Conservation (phyloP, 1,284 basidiomycete species). For the Trichosporon sp. region DNA sequence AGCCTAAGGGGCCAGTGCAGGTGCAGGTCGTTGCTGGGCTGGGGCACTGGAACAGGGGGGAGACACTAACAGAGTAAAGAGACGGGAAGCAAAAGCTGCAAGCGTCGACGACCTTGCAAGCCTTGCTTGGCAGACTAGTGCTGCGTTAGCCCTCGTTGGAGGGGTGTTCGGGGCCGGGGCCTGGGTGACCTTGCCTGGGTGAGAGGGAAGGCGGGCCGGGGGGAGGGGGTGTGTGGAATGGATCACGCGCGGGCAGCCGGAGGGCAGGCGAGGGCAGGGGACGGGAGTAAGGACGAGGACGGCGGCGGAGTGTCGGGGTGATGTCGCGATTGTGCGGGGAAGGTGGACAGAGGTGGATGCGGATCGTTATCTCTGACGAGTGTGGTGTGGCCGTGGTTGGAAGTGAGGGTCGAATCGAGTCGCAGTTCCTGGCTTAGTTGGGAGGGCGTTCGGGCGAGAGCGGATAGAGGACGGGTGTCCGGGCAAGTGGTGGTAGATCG, state of each 20-base stretch:
- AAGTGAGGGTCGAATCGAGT: background rate
- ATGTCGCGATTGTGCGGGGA: background rate
- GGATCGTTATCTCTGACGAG: conserved; percentile 7
- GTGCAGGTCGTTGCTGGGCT: background rate
- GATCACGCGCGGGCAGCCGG: background rate
- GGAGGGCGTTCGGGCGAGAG: background rate
- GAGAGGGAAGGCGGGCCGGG: background rate
- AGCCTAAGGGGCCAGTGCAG: background rate
- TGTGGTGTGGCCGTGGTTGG: background rate
- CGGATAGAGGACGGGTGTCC: background rate
- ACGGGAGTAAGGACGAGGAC: conserved; percentile 3
- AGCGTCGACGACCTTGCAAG: conserved; percentile 8
- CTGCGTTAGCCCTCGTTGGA: conserved; percentile 12
- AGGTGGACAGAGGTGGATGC: background rate
- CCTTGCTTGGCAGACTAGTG: conserved; percentile 12
- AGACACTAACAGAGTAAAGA: conserved; percentile 4
- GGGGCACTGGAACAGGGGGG: background rate
- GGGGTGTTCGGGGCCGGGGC: background rate
- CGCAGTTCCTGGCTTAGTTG: background rate
- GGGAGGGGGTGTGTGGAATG: background rate
- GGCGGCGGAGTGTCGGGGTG: background rate
- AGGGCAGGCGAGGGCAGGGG: background rate
- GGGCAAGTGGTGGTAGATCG: background rate
- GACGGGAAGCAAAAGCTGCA: conserved; percentile 12
- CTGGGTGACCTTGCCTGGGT: background rate